phyloP scores from a whole-genome alignment of 768 basidiomycete genomes.

The Tylopilus plumbeoviolaceoides region DNA sequence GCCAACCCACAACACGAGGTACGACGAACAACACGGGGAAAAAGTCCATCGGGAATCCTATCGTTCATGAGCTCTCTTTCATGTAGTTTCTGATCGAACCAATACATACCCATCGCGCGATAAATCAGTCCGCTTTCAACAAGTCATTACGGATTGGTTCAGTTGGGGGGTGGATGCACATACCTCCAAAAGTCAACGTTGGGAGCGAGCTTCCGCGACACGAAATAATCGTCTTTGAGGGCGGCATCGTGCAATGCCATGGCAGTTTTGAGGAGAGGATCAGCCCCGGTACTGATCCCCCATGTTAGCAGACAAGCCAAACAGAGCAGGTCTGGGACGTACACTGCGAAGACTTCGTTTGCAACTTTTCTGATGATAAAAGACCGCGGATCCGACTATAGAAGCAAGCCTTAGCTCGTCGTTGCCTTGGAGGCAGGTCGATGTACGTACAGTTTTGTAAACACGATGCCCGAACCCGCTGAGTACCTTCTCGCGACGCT shows the following conservation, averaged over 20 bases:
- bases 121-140: constrained; percentile 74
- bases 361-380: constrained; percentile 89
- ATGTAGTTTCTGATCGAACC: not conserved
- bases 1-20: constrained; percentile 89
- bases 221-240: constrained; percentile 88
- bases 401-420: not conserved
- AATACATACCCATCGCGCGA: constrained; percentile 75
- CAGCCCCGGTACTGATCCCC: constrained; percentile 68
- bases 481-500: constrained; percentile 81
- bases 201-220: constrained; percentile 74
- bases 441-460: constrained; percentile 61
- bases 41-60: constrained; percentile 90
- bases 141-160: not conserved
- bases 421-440: not conserved
- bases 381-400: constrained; percentile 83
- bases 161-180: not conserved
- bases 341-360: constrained; percentile 90
- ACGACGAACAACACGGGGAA: constrained; percentile 94
- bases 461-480: constrained; percentile 89
- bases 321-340: constrained; percentile 21
- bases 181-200: constrained; percentile 88
- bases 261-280: constrained; percentile 82
- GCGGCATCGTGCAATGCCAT: constrained; percentile 87
- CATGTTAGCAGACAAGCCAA: not conserved
- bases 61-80: constrained; percentile 1